Evolutionary conservation across 768 basidiomycete genomes (phyloP), one percentile per base, ranked within the genome.

Genomic region (Calocera cornea): DNA sequence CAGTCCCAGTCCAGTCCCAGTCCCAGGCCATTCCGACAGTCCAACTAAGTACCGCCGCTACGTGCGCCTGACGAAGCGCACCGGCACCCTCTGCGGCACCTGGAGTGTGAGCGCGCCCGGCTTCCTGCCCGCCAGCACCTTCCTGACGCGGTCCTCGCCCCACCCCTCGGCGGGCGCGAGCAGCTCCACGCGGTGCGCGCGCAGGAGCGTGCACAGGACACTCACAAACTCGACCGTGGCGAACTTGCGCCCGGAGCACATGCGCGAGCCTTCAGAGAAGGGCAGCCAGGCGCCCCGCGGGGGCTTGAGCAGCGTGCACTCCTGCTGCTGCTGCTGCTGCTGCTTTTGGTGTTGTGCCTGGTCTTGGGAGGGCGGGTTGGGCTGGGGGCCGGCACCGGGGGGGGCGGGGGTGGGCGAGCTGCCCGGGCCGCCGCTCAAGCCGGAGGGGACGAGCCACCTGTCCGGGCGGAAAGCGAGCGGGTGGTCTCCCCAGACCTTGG

Each of bases 91-190:
- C 38, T 67, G 49, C 31, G 66, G 66, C 47, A 54, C 49, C 66
- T 67, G 66, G 22, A 67, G 50, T 34, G 66, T 67, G 10, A 67
- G 33, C 34, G 66, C 66, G n/a, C 66, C 66, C 54, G 54, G 14
- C 54, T 33, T 60, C 54, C 54, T 60, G 14, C 54, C 54, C 54
- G 14, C 31, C 11, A 67, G 54, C 17, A 67, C 66, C 24, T 27
- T 12, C 34, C 49, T 49, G 11, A 67, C 66, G 34, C 66, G 49
- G 24, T 67, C 34, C 66, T 34, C 66, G 22, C 66, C 66, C 66
- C 66, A 67, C 5, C 66, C 66, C 54, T 67, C 66, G 22, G 7
- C 24, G 36, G 33, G 27, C 50, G 64, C 27, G 40, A 70, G 40
- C 44, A 69, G 65, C 29, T 66, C 54, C 33, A 66, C 54, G 27